Evolutionary conservation across 805 yeast genomes (phyloP).

Genomic region (Schizosaccharomyces cryophilus): DNA sequence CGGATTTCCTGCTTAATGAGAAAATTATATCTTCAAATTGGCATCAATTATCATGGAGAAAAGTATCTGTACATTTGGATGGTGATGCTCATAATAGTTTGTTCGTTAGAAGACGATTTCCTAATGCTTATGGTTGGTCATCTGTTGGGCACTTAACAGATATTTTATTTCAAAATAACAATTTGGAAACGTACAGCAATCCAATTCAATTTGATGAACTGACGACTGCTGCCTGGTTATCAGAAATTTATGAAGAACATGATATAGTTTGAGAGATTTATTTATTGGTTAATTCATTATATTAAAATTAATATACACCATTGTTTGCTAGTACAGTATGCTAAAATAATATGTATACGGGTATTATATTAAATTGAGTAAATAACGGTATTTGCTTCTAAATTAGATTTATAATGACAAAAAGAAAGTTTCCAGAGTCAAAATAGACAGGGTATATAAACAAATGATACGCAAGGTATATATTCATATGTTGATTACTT

Average conservation of each 20-base stretch:
- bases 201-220: not conserved
- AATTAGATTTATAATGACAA: not conserved
- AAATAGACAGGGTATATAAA: not conserved
- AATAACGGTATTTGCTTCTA: not conserved
- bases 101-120: constrained; percentile 63
- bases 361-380: not conserved
- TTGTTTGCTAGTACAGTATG: no score
- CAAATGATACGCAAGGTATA: not conserved
- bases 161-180: constrained; percentile 20
- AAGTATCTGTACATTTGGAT: constrained; percentile 57
- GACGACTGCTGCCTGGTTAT: not conserved
- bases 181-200: constrained; percentile 1
- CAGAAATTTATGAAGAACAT: not conserved
- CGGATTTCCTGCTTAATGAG: constrained; percentile 23
- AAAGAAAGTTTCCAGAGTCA: not conserved
- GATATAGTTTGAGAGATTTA: not conserved
- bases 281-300: no score
- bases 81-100: constrained; percentile 95
- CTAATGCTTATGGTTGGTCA: constrained; percentile 84
- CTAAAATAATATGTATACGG: no score
- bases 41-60: constrained; percentile 77
- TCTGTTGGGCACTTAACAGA: constrained; percentile 61
- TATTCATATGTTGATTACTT: not conserved
- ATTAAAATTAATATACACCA: no score
- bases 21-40: constrained; percentile 74